Evolutionary conservation across 495 filamentous ascomycete species (phyloP), one percentile per base, ranked within the genome.

Genomic region (Hypoxylon perforatum): DNA sequence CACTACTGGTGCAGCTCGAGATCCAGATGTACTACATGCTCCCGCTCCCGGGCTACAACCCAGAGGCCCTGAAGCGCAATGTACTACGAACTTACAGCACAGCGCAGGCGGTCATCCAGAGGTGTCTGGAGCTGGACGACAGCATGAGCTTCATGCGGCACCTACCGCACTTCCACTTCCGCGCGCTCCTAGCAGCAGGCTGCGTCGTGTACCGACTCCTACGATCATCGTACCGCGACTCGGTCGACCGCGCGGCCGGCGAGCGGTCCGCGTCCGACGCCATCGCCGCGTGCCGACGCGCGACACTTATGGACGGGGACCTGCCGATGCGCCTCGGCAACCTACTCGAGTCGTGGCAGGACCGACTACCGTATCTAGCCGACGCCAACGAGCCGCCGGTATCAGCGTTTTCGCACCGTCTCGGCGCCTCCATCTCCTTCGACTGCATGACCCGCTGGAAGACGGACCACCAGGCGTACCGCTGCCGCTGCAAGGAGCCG

Each of bases 21-120:
- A 80, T 82, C 48, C 80, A 82, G 48, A 71, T 69, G 11, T 82
- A 76, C 70, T 82, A 82, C 71, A 72, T 82, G 57, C 77, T 81
- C 63, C 78, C 79, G 23, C 63, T 74, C 1, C 74, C 77, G 1
- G 72, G 71, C 44, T 73, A 72, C 57, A 62, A 61, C 68, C 36
- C 67, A 10, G 76, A 74, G 19, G 67, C 75, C n/a, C 69, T 80
- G 4, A 78, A 77, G 52, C 75, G 77, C 28, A 76, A 77, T 59
- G 60, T 80, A 5, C 61, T 80, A 41, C 79, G 79, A 1, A 63
- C 75, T 47, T 80, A 77, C 69, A 74, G 64, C 46, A 81, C 80
- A 2, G 77, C 80, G 55, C 72, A 72, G 18, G 53, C 74, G 11
- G 57, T 80, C 22, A 69, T 82, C 60, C 70, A 63, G 49, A 56